A percentile compares a stretch with the other conserved stretches of the same genome.
These are phyloP conservation scores for Delphinella strobiligena DNA, from an alignment of 2,329 filamentous ascomycete species.

Conservation along the genomic window DNA sequence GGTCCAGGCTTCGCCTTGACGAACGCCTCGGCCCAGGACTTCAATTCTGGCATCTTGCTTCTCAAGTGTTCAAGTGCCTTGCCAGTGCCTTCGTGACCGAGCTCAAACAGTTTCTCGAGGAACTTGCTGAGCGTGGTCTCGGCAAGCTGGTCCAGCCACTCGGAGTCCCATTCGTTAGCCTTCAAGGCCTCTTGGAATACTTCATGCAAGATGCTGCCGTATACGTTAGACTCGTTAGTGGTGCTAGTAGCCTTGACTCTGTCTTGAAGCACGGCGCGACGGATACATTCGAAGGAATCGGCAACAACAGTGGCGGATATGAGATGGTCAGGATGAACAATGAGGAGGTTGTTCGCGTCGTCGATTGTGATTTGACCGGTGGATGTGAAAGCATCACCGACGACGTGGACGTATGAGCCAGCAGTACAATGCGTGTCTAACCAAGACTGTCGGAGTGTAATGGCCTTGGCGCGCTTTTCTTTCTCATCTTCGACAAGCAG, in stretches of 20 bases:
- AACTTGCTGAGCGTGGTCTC: slow-evolving; percentile 60
- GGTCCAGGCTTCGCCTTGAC: slow-evolving; percentile 58
- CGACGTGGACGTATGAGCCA: slow-evolving; percentile 73
- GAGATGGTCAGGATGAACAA: slow-evolving; percentile 88
- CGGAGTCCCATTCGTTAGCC: slow-evolving; percentile 65
- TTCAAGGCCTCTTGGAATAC: slow-evolving; percentile 86
- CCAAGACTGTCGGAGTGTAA: slow-evolving; percentile 79
- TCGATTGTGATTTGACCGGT: slow-evolving; percentile 69
- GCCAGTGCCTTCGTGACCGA: slow-evolving; percentile 55
- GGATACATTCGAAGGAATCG: slow-evolving; percentile 88
- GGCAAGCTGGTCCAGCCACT: slow-evolving; percentile 55
- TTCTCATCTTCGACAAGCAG: slow-evolving; percentile 72
- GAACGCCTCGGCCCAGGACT: slow-evolving; percentile 73
- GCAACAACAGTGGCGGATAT: slow-evolving; percentile 90
- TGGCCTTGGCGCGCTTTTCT: slow-evolving; percentile 50
- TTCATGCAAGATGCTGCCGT: slow-evolving; percentile 88
- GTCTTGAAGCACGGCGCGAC: slow-evolving; percentile 86
- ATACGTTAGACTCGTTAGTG: slow-evolving; percentile 68
- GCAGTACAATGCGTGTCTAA: slow-evolving; percentile 63
- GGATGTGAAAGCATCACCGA: slow-evolving; percentile 56
- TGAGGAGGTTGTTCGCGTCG: slow-evolving; percentile 70
- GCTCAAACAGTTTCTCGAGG: slow-evolving; percentile 79
- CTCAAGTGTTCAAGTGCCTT: slow-evolving; percentile 69
- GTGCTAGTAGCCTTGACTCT: slow-evolving; percentile 84
- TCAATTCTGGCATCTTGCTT: slow-evolving; percentile 71